Evolutionary conservation across 1,139 yeast genomes (phyloP).

Genomic region (Pichia cactophila): DNA sequence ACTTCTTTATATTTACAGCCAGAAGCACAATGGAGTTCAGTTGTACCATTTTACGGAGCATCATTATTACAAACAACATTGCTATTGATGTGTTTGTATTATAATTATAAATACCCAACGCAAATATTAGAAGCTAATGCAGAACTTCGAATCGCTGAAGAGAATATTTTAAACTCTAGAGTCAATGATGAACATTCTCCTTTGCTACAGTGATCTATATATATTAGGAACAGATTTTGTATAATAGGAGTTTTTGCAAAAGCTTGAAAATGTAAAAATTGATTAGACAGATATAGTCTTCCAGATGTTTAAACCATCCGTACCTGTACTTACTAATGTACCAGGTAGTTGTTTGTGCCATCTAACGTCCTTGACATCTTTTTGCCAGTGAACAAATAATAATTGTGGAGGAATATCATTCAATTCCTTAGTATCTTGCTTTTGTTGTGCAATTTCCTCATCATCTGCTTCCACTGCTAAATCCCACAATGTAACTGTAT

Average conservation of each 20-base stretch:
- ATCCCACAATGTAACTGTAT: conserved; percentile 96
- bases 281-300: conserved; percentile 82
- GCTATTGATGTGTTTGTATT: conserved; percentile 45
- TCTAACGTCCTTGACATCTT: conserved; percentile 93
- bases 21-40: conserved; percentile 81
- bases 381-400: conserved; percentile 96
- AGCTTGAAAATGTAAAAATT: not conserved
- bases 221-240: not conserved
- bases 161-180: conserved; percentile 7
- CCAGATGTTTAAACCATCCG: conserved; percentile 93
- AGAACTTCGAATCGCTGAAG: conserved; percentile 23
- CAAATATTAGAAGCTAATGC: conserved; percentile 26
- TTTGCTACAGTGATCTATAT: not conserved
- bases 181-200: conserved; percentile 8
- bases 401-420: conserved; percentile 93
- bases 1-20: conserved; percentile 61
- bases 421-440: conserved; percentile 64
- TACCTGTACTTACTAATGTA: conserved; percentile 87
- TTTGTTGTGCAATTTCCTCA: conserved; percentile 80
- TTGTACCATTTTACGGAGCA: conserved; percentile 74
- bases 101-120: conserved; percentile 23
- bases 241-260: not conserved
- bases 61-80: conserved; percentile 57
- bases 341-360: conserved; percentile 99
- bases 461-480: conserved; percentile 95